These are phyloP conservation scores for Daldinia eschscholtzii DNA, from an alignment of 2,329 filamentous ascomycete genomes.

Conservation along the genomic window DNA sequence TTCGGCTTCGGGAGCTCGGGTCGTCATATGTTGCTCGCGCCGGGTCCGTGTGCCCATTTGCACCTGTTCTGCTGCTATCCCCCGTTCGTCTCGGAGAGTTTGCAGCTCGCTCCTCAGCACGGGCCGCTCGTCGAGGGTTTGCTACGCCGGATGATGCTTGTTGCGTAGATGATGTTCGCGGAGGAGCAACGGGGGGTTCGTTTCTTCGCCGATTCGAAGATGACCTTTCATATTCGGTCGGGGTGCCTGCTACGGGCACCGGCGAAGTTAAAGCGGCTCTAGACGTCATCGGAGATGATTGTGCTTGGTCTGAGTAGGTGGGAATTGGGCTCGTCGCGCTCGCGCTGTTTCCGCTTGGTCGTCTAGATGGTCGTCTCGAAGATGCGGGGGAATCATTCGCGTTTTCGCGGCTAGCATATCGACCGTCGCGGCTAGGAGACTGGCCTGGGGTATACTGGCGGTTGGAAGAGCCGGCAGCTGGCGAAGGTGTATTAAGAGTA, in stretches of 20 bases:
- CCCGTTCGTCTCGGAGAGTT: constrained; percentile 59
- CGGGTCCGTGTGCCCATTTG: constrained; percentile 52
- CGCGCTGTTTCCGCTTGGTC: constrained; percentile 64
- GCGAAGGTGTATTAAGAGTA: constrained; percentile 61
- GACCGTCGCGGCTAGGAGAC: constrained; percentile 67
- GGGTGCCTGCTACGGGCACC: constrained; percentile 56
- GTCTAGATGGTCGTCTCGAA: constrained; percentile 67
- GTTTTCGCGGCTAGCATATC: constrained; percentile 66
- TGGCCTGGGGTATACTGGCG: constrained; percentile 52
- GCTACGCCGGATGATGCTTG: constrained; percentile 55
- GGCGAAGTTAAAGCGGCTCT: constrained; percentile 61
- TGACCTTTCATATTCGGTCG: constrained; percentile 59
- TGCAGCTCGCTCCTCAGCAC: constrained; percentile 60
- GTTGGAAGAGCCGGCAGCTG: constrained; percentile 60
- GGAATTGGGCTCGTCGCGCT: constrained; percentile 46
- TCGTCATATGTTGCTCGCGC: constrained; percentile 53
- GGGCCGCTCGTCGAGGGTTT: constrained; percentile 60
- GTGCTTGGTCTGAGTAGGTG: constrained; percentile 51
- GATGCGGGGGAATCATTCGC: constrained; percentile 63
- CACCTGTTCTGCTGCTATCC: constrained; percentile 54
- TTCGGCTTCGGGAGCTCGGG: constrained; percentile 56
- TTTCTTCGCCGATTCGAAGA: constrained; percentile 67
- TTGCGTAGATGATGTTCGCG: constrained; percentile 83
- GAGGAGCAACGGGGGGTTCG: constrained; percentile 80
- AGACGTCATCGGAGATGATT: constrained; percentile 61